Evolutionary conservation across 2,329 filamentous ascomycete genomes (phyloP).

Genomic region (Aspergillus pseudoterreus): DNA sequence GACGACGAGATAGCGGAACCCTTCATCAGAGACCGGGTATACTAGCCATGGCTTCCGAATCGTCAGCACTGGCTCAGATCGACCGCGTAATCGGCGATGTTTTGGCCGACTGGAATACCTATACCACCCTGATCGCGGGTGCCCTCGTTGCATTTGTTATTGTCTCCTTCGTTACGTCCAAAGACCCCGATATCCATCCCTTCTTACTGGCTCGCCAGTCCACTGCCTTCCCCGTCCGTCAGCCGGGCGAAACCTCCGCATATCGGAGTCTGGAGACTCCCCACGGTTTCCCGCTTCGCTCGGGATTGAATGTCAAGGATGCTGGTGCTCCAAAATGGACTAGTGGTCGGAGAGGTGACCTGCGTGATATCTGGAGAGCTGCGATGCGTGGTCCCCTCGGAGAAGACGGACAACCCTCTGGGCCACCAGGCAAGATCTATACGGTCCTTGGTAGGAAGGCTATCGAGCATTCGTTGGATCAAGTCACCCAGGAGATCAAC

Average conservation of each 20-base stretch:
- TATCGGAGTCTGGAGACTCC: constrained; percentile 83
- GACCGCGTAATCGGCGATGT: constrained; percentile 68
- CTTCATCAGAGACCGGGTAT: not conserved
- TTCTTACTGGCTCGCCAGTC: constrained; percentile 85
- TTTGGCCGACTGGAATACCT: constrained; percentile 75
- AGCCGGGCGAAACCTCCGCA: constrained; percentile 78
- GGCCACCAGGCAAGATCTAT: constrained; percentile 66
- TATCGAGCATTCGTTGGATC: constrained; percentile 66
- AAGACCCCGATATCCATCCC: constrained; percentile 87
- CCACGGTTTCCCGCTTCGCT: constrained; percentile 75
- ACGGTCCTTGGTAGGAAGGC: constrained; percentile 75
- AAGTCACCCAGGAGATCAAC: constrained; percentile 81
- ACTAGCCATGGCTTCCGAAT: constrained; percentile 38
- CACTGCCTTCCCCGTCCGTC: constrained; percentile 70
- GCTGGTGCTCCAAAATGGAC: constrained; percentile 77
- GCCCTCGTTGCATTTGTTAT: constrained; percentile 64
- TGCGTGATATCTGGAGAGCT: constrained; percentile 85
- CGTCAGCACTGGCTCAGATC: constrained; percentile 61
- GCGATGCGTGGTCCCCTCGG: constrained; percentile 62
- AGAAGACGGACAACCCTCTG: constrained; percentile 58
- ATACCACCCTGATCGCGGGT: constrained; percentile 69
- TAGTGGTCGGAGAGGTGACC: constrained; percentile 77
- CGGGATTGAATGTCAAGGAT: constrained; percentile 78
- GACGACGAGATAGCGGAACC: not conserved
- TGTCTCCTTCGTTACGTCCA: constrained; percentile 66